These are phyloP conservation scores for barley (Hordeum vulgare) DNA, from an alignment of 176 grass and related monocot species.

Conservation along the genomic window DNA sequence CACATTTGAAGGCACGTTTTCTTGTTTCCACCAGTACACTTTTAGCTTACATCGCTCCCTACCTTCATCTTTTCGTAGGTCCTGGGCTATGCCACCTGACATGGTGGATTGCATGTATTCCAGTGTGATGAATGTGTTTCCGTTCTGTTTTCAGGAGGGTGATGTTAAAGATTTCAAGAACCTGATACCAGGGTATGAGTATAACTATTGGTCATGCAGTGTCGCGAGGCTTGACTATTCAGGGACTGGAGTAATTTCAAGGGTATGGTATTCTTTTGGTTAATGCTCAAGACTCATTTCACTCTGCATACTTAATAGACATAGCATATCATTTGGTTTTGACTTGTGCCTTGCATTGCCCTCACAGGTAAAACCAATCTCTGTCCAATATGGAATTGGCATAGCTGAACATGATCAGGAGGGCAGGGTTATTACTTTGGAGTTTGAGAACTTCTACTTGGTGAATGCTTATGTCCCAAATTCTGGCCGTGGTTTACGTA, in stretches of 20 bases:
- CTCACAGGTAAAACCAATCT: slow-evolving; percentile 75
- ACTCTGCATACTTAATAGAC: not conserved
- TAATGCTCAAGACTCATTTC: not conserved
- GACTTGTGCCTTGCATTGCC: slow-evolving; percentile 15
- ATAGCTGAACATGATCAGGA: slow-evolving; percentile 71
- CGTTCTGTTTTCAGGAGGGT: slow-evolving; percentile 24
- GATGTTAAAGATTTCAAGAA: slow-evolving; percentile 20
- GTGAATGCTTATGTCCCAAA: slow-evolving; percentile 84
- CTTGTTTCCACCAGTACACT: not conserved
- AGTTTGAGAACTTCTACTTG: slow-evolving; percentile 89
- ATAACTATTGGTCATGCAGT: slow-evolving; percentile 50
- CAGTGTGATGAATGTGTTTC: not conserved
- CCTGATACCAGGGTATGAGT: slow-evolving; percentile 18
- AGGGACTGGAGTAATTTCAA: slow-evolving; percentile 41
- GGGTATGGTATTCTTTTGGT: slow-evolving; percentile 19
- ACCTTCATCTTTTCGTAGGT: not conserved
- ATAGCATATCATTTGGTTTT: not conserved
- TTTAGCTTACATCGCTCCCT: not conserved
- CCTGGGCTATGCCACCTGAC: not conserved
- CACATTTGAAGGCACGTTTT: slow-evolving; percentile 69
- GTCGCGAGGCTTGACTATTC: slow-evolving; percentile 42
- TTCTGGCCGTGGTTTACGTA: slow-evolving; percentile 62
- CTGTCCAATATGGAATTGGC: slow-evolving; percentile 64
- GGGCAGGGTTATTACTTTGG: slow-evolving; percentile 71
- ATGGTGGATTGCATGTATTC: not conserved